phyloP scores from a whole-genome alignment of 2,329 filamentous ascomycete species.

The Hymenoscyphus repandus region DNA sequence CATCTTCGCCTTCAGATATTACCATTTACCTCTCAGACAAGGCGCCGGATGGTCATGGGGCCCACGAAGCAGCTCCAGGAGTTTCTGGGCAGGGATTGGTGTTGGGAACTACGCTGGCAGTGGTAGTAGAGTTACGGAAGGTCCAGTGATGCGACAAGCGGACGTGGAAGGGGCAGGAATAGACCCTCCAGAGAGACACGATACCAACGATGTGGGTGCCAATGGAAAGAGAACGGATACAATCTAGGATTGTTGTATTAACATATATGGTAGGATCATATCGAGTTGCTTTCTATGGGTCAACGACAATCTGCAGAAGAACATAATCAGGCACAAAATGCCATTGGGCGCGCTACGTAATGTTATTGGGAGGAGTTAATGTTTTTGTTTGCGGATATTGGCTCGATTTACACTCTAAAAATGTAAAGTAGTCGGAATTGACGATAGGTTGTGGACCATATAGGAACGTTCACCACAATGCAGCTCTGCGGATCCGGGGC shows the following conservation, averaged over 20 bases:
- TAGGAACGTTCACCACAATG: no score
- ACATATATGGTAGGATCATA: slow-evolving; percentile 12
- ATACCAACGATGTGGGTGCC: slow-evolving; percentile 16
- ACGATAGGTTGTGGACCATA: no score
- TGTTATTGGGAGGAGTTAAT: no score
- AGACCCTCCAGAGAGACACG: slow-evolving; percentile 9
- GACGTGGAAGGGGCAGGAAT: slow-evolving; percentile 3
- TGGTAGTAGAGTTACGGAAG: not conserved
- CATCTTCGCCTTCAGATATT: slow-evolving; percentile 75
- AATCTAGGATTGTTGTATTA: slow-evolving; percentile 6
- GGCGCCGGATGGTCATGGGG: slow-evolving; percentile 90
- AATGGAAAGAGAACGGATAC: not conserved
- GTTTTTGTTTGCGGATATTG: no score
- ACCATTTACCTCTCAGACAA: slow-evolving; percentile 73
- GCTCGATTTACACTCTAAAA: no score
- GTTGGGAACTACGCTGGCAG: slow-evolving; percentile 31
- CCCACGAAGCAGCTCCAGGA: slow-evolving; percentile 63
- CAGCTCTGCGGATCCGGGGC: no score
- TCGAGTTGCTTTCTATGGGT: slow-evolving; percentile 13
- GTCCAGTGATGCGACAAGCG: not conserved
- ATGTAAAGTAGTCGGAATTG: no score
- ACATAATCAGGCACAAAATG: not conserved
- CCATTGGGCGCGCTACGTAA: no score
- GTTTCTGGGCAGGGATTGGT: slow-evolving; percentile 73
- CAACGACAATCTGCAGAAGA: slow-evolving; percentile 2